phyloP scores from a whole-genome alignment of 225 moss, liverwort and hornwort genomes.

The Pleurozium schreberi region DNA sequence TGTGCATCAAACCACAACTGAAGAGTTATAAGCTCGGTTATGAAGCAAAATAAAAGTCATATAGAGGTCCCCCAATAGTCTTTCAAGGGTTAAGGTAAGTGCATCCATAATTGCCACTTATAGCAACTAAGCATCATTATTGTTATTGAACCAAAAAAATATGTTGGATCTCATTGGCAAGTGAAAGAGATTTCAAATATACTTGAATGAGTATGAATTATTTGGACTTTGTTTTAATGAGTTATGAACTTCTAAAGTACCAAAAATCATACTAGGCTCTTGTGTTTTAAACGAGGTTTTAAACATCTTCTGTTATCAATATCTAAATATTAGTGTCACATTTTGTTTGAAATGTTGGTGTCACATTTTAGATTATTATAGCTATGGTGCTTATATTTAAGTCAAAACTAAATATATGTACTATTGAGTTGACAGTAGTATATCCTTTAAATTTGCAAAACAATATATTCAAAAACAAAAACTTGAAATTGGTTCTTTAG shows the following conservation, averaged over 20 bases:
- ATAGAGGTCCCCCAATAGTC: too few species aligned
- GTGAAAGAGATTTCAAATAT: fast-evolving
- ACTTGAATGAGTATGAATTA: fast-evolving
- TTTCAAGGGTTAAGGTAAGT: background rate
- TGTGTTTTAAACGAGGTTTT: background rate
- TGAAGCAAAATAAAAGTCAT: too few species aligned
- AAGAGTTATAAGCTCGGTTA: too few species aligned
- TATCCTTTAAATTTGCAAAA: too few species aligned
- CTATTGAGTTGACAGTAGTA: too few species aligned
- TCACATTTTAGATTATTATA: background rate
- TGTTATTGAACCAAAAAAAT: background rate
- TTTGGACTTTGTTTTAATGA: background rate
- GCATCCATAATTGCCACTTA: background rate
- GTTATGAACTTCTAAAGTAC: background rate
- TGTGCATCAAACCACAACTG: too few species aligned
- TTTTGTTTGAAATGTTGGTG: background rate
- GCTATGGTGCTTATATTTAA: too few species aligned
- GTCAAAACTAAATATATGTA: too few species aligned
- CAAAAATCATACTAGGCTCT: background rate
- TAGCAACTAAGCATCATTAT: background rate
- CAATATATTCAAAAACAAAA: too few species aligned
- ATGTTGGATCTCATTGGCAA: background rate
- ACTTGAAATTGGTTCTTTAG: too few species aligned
- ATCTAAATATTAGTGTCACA: background rate
- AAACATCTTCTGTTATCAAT: fast-evolving